Conservation (phyloP, 148 eudicot genomes). For the Spergularia marina region DNA sequence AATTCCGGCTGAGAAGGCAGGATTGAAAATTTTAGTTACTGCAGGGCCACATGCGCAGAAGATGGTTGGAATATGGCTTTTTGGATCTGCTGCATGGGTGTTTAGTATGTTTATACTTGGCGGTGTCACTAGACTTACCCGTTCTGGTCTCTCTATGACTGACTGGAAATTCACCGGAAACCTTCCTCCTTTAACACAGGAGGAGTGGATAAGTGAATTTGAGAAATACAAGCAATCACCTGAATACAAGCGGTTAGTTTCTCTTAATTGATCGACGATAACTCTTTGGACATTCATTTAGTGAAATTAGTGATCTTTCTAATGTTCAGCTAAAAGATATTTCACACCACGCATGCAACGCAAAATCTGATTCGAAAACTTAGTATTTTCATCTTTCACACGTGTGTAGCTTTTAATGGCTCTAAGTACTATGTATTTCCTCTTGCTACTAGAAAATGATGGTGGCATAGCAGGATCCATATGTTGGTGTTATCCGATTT, state of each 20-base stretch:
- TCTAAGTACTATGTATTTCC: no score
- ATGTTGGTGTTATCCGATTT: background rate
- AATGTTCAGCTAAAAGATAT: background rate
- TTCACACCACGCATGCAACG: background rate
- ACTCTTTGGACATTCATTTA: background rate
- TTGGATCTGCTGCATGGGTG: slow-evolving; percentile 96
- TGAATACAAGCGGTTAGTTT: slow-evolving; percentile 79
- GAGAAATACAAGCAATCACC: slow-evolving; percentile 96
- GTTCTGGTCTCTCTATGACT: slow-evolving; percentile 98
- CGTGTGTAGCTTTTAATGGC: background rate
- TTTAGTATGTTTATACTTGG: slow-evolving; percentile 98
- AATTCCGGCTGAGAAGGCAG: slow-evolving; percentile 43
- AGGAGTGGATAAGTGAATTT: slow-evolving; percentile 79
- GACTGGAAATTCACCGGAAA: slow-evolving; percentile 92
- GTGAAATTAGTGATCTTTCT: background rate
- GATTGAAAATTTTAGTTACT: slow-evolving; percentile 69
- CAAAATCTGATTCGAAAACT: background rate
- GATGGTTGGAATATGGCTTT: slow-evolving; percentile 91
- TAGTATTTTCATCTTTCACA: background rate
- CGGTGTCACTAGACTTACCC: slow-evolving; percentile 80
- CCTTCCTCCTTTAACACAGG: slow-evolving; percentile 85
- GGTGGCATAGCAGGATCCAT: background rate
- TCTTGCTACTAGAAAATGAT: background rate
- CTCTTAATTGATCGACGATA: background rate
- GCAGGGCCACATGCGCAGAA: slow-evolving; percentile 87